Evolutionary conservation across 768 basidiomycete species (phyloP), one percentile per base, ranked within the genome.

Genomic region (Lentinula boryana): DNA sequence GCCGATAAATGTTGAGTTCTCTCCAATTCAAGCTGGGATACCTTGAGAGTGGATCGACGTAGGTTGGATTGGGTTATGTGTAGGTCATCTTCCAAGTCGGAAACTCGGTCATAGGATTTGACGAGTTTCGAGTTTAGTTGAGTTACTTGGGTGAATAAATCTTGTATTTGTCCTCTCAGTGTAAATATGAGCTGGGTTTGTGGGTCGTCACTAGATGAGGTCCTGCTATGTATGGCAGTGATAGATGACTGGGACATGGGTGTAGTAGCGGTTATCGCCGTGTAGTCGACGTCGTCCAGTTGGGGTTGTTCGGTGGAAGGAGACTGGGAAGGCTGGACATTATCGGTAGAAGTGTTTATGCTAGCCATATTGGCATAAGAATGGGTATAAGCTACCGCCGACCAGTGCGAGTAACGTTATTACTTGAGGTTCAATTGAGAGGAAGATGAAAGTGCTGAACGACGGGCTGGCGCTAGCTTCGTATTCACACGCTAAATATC

Each of bases 41-140:
- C 80, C 63, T 87, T 84, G 68, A 89, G 75, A 12, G 84, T 80
- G 1, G 87, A 80, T 12, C 79, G 70, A 7, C 87, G 85, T 13
- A 87, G 69, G 38, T 83, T 79, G 27, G 84, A 78, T 8, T 83
- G 81, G 4, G 84, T 69, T 56, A 88, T 79, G 67, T 95, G 90
- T 12, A 95, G 74, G 60, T 91, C 83, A 70, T 98, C 96, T 70
- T 98, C 95, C 55, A 99, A 81, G 78, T 93, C 88, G 16, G 95
- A 95, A 33, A 96, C 85, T 33, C 92, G 84, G 71, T 95, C 92
- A 72, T 97, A 96, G 2, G 91, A 92, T 62, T 85, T 80, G 63
- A 99, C 93, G 52, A 99, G 89, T 71, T 98, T 98, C 73, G 79
- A 76, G 73, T 98, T 98, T 64, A 98, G 87, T 69, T 91, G 84